These are phyloP conservation scores for Plasmopara halstedii DNA, from an alignment of 352 stramenopile genomes.

Conservation along the genomic window DNA sequence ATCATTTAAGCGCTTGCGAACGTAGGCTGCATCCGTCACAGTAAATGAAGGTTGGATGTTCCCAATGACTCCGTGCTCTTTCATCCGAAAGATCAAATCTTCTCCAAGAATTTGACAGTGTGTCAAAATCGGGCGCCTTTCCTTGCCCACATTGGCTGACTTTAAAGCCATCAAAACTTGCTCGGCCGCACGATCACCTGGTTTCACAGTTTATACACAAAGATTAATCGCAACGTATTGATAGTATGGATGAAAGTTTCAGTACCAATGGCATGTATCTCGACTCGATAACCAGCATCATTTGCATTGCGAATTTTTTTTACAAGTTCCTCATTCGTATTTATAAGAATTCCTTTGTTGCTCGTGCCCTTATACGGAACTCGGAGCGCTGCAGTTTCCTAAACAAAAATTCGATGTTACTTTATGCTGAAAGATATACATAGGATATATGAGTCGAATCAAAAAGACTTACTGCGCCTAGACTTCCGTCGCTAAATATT, in stretches of 20 bases:
- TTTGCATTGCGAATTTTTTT: slow-evolving; percentile 56
- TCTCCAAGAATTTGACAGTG: slow-evolving; percentile 84
- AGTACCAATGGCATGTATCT: slow-evolving; percentile 87
- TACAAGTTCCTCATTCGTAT: slow-evolving; percentile 53
- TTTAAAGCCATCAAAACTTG: slow-evolving; percentile 68
- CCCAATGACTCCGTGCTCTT: slow-evolving; percentile 63
- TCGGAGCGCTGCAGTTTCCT: slow-evolving; percentile 82
- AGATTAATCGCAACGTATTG: too few species aligned
- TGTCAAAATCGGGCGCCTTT: slow-evolving; percentile 79
- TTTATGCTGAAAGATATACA: neutral
- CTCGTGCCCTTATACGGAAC: slow-evolving; percentile 51
- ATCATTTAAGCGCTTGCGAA: slow-evolving; percentile 61
- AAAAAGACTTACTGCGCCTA: slow-evolving; percentile 58
- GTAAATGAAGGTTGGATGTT: slow-evolving; percentile 88
- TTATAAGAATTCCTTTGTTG: slow-evolving; percentile 80
- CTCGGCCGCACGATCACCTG: slow-evolving; percentile 61
- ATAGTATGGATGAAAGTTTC: too few species aligned
- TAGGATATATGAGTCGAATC: neutral
- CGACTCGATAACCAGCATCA: slow-evolving; percentile 57
- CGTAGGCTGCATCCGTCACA: slow-evolving; percentile 78
- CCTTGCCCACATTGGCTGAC: slow-evolving; percentile 30
- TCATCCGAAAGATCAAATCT: slow-evolving; percentile 69
- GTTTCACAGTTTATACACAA: slow-evolving; percentile 3
- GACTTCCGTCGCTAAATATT: slow-evolving; percentile 82
- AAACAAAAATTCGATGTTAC: neutral